Base-by-base conservation (phyloP, 2,329 filamentous ascomycete genomes). In the Huntiella savannae region DNA sequence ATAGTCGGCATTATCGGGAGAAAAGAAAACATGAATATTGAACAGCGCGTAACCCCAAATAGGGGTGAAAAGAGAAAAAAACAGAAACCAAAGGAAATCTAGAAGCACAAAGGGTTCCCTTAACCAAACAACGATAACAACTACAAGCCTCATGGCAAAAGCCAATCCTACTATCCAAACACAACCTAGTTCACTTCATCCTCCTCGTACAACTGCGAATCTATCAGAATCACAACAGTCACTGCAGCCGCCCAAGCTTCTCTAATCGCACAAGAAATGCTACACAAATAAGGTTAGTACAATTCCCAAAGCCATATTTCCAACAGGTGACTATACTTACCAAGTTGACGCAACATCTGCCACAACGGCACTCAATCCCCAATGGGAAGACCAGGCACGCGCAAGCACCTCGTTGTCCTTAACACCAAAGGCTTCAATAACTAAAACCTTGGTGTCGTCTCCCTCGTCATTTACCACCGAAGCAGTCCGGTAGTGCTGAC, bases 351-450 rank as follows among this genome's bases (percentile, higher is more conserved):
- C 64, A 45, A 82, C 58, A 58, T 84, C 77, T 6, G 79, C 79
- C 49, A 84, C 71, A 13, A 86, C 63, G 1, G 81, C 80, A 55
- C 71, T 77, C 54, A 83, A 60, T 2, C 81, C 81, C 72, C 79
- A 82, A 54, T 83, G 77, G 47, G 78, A 72, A 57, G 80, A 85
- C 81, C 81, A 86, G 5, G 81, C 79, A 51, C 81, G 65, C 1
- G 77, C 80, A 54, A 86, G 69, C 3, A 84, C 80, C 59, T 85
- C 81, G 53, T 85, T 84, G 58, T 85, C 81, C 42, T 66, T 66
- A 16, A 80, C 78, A 1, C 81, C 81, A 57, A 82, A 77, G 0
- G 79, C 77, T 60, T 85, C 78, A 11, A 85, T 68, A 4, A 79
- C 76, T 6, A 86, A 63, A 3, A 86, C 79, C 11, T 66, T 62